A percentile compares a stretch with the other conserved stretches of the same genome.
Conservation (phyloP, 768 basidiomycete species). For the Termitomyces sp. region DNA sequence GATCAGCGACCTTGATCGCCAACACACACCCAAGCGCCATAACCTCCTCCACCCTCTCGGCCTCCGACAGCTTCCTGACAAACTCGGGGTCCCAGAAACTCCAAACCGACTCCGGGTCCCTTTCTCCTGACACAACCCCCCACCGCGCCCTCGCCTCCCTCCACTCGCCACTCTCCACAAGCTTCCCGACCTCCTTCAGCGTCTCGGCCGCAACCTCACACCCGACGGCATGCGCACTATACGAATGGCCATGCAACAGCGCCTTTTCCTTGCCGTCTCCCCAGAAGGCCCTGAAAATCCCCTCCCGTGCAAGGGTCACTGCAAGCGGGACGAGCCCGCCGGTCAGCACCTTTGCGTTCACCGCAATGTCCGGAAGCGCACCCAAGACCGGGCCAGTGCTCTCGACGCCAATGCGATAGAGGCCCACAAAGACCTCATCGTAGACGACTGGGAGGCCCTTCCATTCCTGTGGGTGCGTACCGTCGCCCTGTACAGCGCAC, state of each 20-base stretch:
- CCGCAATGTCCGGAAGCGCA: conserved; percentile 78
- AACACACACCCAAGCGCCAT: conserved; percentile 90
- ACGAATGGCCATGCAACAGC: conserved; percentile 90
- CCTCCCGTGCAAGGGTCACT: conserved; percentile 74
- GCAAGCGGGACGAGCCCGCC: conserved; percentile 88
- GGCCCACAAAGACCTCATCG: conserved; percentile 93
- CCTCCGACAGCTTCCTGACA: conserved; percentile 52
- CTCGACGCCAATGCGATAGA: conserved; percentile 79
- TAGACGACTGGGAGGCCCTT: conserved; percentile 84
- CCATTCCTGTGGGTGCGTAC: conserved; percentile 30
- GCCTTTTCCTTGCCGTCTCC: conserved; percentile 77
- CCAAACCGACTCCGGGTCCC: conserved; percentile 41
- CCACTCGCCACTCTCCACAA: conserved; percentile 52
- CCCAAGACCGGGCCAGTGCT: conserved; percentile 64
- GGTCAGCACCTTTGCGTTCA: conserved; percentile 90
- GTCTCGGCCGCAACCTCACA: conserved; percentile 88
- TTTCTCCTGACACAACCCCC: conserved; percentile 47
- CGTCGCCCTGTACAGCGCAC: not conserved
- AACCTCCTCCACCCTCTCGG: conserved; percentile 55
- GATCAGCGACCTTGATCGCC: conserved; percentile 65
- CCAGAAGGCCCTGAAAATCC: conserved; percentile 76
- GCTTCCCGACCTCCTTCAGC: conserved; percentile 55
- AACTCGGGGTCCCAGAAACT: conserved; percentile 86
- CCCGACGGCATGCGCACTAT: conserved; percentile 90
- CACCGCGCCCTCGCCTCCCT: conserved; percentile 52